These are phyloP conservation scores for Styphnolobium japonicum DNA, from an alignment of 306 rosid species.

Conservation along the genomic window DNA sequence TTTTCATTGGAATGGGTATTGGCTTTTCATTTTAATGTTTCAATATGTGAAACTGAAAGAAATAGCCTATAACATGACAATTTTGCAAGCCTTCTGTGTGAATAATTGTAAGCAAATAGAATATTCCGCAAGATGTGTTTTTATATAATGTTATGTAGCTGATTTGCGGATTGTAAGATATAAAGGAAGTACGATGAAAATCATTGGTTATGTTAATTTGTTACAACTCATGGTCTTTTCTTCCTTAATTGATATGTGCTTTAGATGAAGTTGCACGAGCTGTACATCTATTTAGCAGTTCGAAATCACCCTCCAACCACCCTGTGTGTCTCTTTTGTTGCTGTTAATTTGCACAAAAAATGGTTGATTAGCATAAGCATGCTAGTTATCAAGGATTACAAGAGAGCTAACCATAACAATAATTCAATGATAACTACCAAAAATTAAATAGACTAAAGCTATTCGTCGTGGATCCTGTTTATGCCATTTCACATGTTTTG, in stretches of 20 bases:
- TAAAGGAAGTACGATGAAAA: neutral
- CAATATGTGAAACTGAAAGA: neutral
- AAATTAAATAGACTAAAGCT: neutral
- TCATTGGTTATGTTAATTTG: neutral
- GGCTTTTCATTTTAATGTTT: neutral
- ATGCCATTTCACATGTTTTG: neutral
- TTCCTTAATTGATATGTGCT: neutral
- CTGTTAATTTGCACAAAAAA: neutral
- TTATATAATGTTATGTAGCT: neutral
- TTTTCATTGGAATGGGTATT: constrained; percentile 6
- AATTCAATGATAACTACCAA: neutral
- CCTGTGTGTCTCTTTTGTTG: neutral
- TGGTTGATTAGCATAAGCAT: neutral
- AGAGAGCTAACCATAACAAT: neutral
- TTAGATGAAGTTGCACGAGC: neutral
- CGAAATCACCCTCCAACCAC: neutral
- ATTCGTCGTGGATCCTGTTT: neutral
- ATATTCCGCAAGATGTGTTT: neutral
- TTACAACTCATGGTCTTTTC: neutral
- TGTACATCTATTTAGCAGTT: neutral
- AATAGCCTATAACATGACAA: neutral
- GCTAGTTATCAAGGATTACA: neutral
- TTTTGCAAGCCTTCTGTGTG: neutral
- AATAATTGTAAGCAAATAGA: neutral
- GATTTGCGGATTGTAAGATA: neutral